Conservation (phyloP, 306 rosid species). For the Rosa lucieae region DNA sequence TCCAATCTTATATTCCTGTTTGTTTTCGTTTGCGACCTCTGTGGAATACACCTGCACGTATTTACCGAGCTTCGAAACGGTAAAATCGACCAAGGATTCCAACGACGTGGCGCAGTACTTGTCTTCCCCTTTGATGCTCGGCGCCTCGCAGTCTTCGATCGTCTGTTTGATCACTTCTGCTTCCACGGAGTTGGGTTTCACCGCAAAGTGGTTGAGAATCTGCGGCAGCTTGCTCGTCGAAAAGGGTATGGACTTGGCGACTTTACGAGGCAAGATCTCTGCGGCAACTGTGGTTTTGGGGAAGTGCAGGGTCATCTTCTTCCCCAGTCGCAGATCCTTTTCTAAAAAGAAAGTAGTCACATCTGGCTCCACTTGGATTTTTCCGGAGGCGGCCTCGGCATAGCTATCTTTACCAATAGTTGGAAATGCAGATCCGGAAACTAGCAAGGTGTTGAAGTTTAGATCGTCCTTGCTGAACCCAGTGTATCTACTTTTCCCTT, state of each 20-base stretch:
- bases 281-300: not conserved
- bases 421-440: not conserved
- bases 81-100: conserved; percentile 31
- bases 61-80: conserved; percentile 34
- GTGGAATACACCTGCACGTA: conserved; percentile 14
- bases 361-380: not conserved
- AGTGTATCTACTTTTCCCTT: not conserved
- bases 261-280: not conserved
- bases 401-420: conserved; percentile 6
- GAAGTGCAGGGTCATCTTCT: conserved; percentile 13
- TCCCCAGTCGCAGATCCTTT: conserved; percentile 8
- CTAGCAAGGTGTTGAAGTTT: not conserved
- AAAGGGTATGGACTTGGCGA: conserved; percentile 19
- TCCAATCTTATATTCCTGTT: conserved; percentile 1
- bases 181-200: conserved; percentile 16
- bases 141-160: conserved; percentile 25
- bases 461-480: not conserved
- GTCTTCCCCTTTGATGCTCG: conserved; percentile 23
- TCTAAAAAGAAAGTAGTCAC: conserved; percentile 19
- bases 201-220: conserved; percentile 16
- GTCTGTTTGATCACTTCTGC: conserved; percentile 20
- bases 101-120: conserved; percentile 37
- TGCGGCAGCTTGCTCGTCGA: conserved; percentile 16
- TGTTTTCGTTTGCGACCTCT: conserved; percentile 12
- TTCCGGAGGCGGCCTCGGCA: not conserved